These are phyloP conservation scores for Aspergillus versicolor DNA, from an alignment of 2,329 filamentous ascomycete genomes.

Conservation along the genomic window DNA sequence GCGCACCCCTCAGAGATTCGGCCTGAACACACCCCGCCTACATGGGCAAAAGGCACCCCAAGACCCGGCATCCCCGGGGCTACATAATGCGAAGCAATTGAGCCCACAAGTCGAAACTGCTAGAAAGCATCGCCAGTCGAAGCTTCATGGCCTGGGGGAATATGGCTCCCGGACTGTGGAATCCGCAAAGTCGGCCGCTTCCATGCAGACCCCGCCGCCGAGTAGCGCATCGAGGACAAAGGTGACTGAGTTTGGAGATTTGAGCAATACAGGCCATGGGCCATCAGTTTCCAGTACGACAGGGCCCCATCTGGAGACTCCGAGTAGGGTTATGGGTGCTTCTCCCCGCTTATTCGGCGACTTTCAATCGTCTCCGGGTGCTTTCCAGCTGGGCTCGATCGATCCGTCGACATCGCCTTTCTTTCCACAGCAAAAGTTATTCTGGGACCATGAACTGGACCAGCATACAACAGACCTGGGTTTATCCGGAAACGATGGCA, in stretches of 20 bases:
- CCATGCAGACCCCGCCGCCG: conserved; percentile 63
- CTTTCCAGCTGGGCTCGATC: conserved; percentile 53
- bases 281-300: conserved; percentile 22
- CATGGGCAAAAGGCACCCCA: conserved; percentile 15
- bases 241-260: conserved; percentile 33
- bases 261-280: conserved; percentile 21
- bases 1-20: conserved; percentile 42
- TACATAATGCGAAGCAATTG: conserved; percentile 21
- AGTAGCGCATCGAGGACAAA: conserved; percentile 57
- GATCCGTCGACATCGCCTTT: conserved; percentile 57
- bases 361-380: conserved; percentile 58
- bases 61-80: not conserved
- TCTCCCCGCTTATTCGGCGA: conserved; percentile 52
- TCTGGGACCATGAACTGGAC: conserved; percentile 47
- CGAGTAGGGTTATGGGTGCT: conserved; percentile 43
- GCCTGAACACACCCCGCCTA: conserved; percentile 30
- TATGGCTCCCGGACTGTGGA: conserved; percentile 35
- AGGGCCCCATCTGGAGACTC: conserved; percentile 43
- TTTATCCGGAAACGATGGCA: conserved; percentile 16
- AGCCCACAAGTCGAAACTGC: conserved; percentile 36
- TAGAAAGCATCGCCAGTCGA: conserved; percentile 31
- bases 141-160: conserved; percentile 27
- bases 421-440: conserved; percentile 54
- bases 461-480: conserved; percentile 20
- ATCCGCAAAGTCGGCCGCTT: conserved; percentile 43